Conservation (phyloP, 768 basidiomycete genomes). For the Rhodotorula kratochvilovae region DNA sequence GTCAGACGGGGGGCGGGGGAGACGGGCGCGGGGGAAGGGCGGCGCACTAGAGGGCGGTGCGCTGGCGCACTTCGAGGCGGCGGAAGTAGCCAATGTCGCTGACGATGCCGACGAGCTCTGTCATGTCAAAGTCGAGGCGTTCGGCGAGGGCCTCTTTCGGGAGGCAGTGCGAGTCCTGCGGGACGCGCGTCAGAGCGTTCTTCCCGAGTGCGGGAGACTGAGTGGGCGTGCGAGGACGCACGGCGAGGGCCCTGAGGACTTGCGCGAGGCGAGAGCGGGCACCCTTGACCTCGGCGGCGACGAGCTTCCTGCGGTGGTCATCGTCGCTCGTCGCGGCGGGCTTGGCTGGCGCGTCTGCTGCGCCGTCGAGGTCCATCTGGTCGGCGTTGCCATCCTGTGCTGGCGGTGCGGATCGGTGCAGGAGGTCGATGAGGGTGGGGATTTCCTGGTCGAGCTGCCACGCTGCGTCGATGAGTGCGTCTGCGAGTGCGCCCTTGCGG, state of each 20-base stretch:
- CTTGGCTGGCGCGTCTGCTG: not conserved
- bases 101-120: constrained; percentile 60
- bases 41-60: constrained; percentile 37
- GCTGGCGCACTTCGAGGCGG: constrained; percentile 27
- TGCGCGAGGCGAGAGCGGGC: constrained; percentile 59
- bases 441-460: constrained; percentile 75
- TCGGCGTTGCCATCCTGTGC: constrained; percentile 32
- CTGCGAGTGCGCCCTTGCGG: constrained; percentile 53
- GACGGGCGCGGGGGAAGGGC: not conserved
- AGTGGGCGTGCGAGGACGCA: not conserved
- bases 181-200: not conserved
- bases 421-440: constrained; percentile 55
- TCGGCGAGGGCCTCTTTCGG: constrained; percentile 64
- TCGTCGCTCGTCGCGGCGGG: constrained; percentile 31
- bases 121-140: constrained; percentile 56
- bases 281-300: constrained; percentile 62
- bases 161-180: constrained; percentile 59
- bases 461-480: constrained; percentile 69
- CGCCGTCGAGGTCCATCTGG: constrained; percentile 45
- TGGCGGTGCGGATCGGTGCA: constrained; percentile 34
- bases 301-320: constrained; percentile 53
- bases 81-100: constrained; percentile 40
- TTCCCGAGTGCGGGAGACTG: not conserved
- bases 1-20: no score
- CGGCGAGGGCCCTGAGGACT: constrained; percentile 58